Conservation (phyloP, 192 early-diverging fungal species). For the Oehlia diaphana region DNA sequence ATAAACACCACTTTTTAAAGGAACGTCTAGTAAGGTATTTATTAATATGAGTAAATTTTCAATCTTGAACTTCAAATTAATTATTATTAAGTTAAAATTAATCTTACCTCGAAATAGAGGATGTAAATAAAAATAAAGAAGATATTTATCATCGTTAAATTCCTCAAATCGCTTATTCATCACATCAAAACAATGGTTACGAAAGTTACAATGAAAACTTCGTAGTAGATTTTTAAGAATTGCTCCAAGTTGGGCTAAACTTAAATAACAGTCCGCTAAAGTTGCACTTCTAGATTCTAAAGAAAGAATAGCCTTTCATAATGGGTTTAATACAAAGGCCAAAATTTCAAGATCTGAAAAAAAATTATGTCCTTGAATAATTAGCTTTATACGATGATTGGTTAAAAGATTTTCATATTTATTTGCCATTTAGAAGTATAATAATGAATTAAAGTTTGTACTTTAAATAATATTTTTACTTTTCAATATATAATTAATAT, state of each 20-base stretch:
- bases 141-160: not conserved
- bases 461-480: too few species aligned
- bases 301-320: not conserved
- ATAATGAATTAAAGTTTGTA: too few species aligned
- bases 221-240: not conserved
- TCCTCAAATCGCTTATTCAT: not conserved
- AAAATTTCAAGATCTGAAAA: not conserved
- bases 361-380: too few species aligned
- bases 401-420: too few species aligned
- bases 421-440: too few species aligned
- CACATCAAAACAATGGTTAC: not conserved
- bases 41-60: too few species aligned
- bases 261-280: not conserved
- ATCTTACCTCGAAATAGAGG: not conserved
- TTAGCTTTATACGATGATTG: too few species aligned
- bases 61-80: too few species aligned
- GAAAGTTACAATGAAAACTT: not conserved
- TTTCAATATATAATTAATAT: too few species aligned
- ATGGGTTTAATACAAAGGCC: not conserved
- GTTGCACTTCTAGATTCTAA: not conserved
- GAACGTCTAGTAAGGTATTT: too few species aligned
- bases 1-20: not conserved
- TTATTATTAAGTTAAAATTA: too few species aligned
- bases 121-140: not conserved
- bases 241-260: not conserved